Conservation (phyloP, 2,329 filamentous ascomycete genomes). For the Alternaria sp. region DNA sequence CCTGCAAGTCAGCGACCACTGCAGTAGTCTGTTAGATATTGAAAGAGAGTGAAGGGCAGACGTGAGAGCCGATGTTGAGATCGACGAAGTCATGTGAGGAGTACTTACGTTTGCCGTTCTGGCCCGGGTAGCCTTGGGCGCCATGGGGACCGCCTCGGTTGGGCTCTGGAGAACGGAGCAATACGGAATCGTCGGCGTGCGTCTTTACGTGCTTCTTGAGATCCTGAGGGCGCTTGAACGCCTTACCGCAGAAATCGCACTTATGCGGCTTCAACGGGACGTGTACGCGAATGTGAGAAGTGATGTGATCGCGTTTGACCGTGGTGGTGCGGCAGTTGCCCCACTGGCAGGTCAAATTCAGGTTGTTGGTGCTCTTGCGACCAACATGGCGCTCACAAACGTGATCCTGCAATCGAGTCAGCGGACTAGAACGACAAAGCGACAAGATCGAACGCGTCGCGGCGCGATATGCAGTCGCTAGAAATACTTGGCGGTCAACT, state of each 20-base stretch:
- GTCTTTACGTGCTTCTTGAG: constrained; percentile 99
- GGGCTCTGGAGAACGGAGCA: constrained; percentile 70
- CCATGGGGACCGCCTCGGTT: constrained; percentile 55
- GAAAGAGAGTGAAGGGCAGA: constrained; percentile 27
- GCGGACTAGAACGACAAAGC: background rate
- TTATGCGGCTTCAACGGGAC: constrained; percentile 99
- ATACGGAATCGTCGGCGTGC: constrained; percentile 92
- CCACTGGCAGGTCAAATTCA: constrained; percentile 98
- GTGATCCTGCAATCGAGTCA: constrained; percentile 73
- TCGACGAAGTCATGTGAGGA: constrained; percentile 10
- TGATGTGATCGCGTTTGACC: constrained; percentile 99
- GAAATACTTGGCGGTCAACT: constrained; percentile 33
- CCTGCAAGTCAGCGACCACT: constrained; percentile 58
- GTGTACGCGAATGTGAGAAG: constrained; percentile 97
- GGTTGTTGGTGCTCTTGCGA: constrained; percentile 98
- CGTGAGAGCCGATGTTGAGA: background rate
- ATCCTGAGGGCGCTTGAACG: constrained; percentile 98
- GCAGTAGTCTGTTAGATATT: constrained; percentile 46
- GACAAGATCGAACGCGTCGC: background rate
- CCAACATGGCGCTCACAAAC: constrained; percentile 98
- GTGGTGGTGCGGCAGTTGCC: constrained; percentile 94
- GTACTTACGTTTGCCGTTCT: constrained; percentile 52
- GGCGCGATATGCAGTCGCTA: background rate
- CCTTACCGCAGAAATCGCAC: constrained; percentile 98
- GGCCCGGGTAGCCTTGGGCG: constrained; percentile 46